Base-by-base conservation (phyloP, 2,329 filamentous ascomycete genomes). In the Botrytis deweyae region DNA sequence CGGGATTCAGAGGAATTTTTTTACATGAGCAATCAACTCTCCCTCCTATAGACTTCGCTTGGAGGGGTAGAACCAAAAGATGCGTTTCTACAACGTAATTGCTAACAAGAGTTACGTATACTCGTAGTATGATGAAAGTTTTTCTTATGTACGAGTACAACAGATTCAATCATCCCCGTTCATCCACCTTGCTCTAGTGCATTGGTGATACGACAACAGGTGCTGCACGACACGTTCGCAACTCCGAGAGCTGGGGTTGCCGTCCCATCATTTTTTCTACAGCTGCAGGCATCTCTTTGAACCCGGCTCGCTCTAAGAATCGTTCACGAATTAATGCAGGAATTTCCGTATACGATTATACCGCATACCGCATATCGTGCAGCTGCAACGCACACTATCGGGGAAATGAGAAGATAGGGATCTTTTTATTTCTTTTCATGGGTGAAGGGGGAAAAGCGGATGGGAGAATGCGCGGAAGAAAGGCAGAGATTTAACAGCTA, bases 171-270 rank as follows among this genome's bases (percentile, higher is more conserved):
- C 63, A 9, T 12, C 65, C 46, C 36, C 49, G 58, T 55, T 55
- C 65, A 55, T 68, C 49, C 49, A 58, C 22, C 22, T 63, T 40
- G 36, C 49, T 68, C 3, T 40, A 36, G 46, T 55, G 33, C 46
- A 58, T 61, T 25, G 63, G 71, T 72, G 52, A 68, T 61, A 72
- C 71, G 33, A 72, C 52, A 72, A 72, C 71, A 61, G 64, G 55
- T 68, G 59, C 58, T 72, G 69, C 69, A 72, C 69, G 36, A 72
- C 49, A 55, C 69, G 59, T 65, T 59, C 70, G 33, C 70, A 72
- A 59, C 62, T 72, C 71, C 71, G 71, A 72, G 71, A 69, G 64
- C 63, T 65, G 66, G 65, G 46, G 44, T 38, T 67, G 46, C 66
- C 66, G 66, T 72, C 70, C 46, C 61, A 65, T 66, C 49, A 59